Base-by-base conservation (phyloP, 441 rosid genomes). In the Croton setiger region DNA sequence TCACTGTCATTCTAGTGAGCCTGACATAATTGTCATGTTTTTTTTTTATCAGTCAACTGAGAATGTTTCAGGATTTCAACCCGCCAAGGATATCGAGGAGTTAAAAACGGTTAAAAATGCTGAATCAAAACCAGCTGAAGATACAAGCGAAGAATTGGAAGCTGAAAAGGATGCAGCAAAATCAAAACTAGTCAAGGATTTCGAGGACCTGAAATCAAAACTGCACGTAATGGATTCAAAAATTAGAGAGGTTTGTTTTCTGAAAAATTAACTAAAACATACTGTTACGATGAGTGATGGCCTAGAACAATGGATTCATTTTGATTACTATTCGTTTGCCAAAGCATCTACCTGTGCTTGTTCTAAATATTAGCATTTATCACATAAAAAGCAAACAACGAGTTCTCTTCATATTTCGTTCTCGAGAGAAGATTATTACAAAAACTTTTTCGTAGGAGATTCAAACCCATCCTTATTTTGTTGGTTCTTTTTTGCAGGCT, bases 401-500 rank as follows among this genome's bases (percentile, higher is more conserved):
- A 27, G 1, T 45, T 35, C 45, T 4, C 13, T 5, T 67, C 14
- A 27, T 15, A n/a, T 44, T 36, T 20, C 10, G 48, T 69, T 15
- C 21, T 47, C 13, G 48, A 20, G 17, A 43, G 55, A n/a, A 18
- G 3, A 60, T 11, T 4, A 51, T 8, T 45, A 7, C 13, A 4
- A 33, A 35, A 41, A 41, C 0, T 13, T 7, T 5, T n/a, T 20
- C 39, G 27, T n/a, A 14, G 37, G 7, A 10, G 15, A 47, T 51
- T 58, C 37, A 49, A 31, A n/a, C 0, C 53, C 49, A 14, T 44
- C 35, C 8, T 63, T 15, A 14, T 45, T 27, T 23, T 6, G 0
- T 47, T 57, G 20, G 37, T 66, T 66, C 33, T 4, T 31, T 63
- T 56, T 60, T 73, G 57, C 79, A 84, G 90, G 86, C 90, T 69